Percentiles rank a stretch among this genome's conserved stretches.
Evolutionary conservation across 2,329 filamentous ascomycete genomes (phyloP).

Genomic region (Plectosphaerella sp.): DNA sequence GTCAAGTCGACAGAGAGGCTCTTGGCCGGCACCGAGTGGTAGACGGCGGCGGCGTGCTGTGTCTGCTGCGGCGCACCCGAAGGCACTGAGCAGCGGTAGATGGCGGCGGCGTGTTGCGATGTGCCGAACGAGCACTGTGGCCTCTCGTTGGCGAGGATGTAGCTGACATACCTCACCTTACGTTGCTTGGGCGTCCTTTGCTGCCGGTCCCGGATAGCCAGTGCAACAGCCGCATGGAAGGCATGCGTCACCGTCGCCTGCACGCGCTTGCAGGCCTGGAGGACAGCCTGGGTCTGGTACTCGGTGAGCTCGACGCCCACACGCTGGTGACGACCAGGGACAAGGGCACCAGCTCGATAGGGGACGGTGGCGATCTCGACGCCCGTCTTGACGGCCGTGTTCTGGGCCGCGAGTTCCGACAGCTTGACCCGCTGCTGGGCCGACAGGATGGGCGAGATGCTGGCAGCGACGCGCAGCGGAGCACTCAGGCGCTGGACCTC

Average conservation of each 20-base stretch:
- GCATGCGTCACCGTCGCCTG: conserved; percentile 22
- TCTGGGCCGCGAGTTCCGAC: conserved; percentile 5
- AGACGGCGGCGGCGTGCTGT: conserved; percentile 19
- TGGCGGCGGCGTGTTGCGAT: neutral
- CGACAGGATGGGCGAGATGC: conserved; percentile 9
- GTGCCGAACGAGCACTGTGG: conserved; percentile 9
- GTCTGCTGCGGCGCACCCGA: conserved; percentile 16
- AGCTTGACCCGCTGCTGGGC: conserved; percentile 11
- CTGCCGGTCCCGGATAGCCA: conserved; percentile 21
- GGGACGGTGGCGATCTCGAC: conserved; percentile 14
- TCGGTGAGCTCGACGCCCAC: conserved; percentile 13
- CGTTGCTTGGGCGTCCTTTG: neutral
- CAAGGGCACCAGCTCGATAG: conserved; percentile 7
- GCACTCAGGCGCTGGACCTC: conserved; percentile 18
- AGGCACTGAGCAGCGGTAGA: neutral
- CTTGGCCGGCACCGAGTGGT: conserved; percentile 23
- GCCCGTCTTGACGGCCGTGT: conserved; percentile 1
- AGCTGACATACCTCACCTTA: conserved; percentile 20
- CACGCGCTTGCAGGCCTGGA: conserved; percentile 11
- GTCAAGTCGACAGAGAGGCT: conserved; percentile 21
- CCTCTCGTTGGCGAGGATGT: conserved; percentile 27
- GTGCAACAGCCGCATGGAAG: conserved; percentile 26
- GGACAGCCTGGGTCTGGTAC: conserved; percentile 12
- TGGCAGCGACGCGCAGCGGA: conserved; percentile 19
- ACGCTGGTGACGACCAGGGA: conserved; percentile 19